phyloP scores from a whole-genome alignment of 2,329 filamentous ascomycete genomes.

The Didymella pinodella region DNA sequence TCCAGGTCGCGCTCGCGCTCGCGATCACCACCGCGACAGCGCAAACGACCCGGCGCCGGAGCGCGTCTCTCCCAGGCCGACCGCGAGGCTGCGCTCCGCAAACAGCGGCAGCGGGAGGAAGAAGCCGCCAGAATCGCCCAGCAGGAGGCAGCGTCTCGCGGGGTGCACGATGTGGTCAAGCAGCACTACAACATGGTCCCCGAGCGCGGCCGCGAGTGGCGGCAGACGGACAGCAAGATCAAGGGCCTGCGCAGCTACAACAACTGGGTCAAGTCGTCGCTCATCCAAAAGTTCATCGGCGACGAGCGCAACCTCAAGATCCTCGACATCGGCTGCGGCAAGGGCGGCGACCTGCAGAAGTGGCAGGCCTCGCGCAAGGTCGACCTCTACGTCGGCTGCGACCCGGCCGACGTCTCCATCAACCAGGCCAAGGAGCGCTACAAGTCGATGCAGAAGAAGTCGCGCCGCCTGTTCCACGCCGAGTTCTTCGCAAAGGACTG shows the following conservation, averaged over 20 bases:
- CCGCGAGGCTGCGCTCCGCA: slow-evolving; percentile 70
- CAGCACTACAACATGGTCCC: slow-evolving; percentile 97
- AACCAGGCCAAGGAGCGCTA: slow-evolving; percentile 89
- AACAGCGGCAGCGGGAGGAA: slow-evolving; percentile 52
- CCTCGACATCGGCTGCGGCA: slow-evolving; percentile 94
- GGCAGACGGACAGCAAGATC: slow-evolving; percentile 91
- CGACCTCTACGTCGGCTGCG: slow-evolving; percentile 91
- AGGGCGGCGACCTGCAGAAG: slow-evolving; percentile 93
- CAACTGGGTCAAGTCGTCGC: slow-evolving; percentile 98
- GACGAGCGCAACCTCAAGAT: slow-evolving; percentile 71
- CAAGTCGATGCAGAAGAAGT: slow-evolving; percentile 70
- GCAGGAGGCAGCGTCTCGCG: slow-evolving; percentile 56
- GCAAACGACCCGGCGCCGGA: slow-evolving; percentile 64
- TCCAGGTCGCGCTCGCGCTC: slow-evolving; percentile 49
- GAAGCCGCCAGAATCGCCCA: slow-evolving; percentile 59
- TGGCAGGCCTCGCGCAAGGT: slow-evolving; percentile 93
- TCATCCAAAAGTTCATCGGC: slow-evolving; percentile 87
- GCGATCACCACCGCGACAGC: slow-evolving; percentile 64
- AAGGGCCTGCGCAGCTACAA: slow-evolving; percentile 95
- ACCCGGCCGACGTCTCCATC: slow-evolving; percentile 91
- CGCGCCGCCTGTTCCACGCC: slow-evolving; percentile 75
- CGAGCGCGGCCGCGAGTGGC: slow-evolving; percentile 92
- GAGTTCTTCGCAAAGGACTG: slow-evolving; percentile 93
- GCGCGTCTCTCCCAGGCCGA: slow-evolving; percentile 71
- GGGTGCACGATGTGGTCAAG: slow-evolving; percentile 83